A percentile compares a stretch with the other conserved stretches of the same genome.
Conservation (phyloP, 75 land plant genomes). For the Gnetum montanum region DNA sequence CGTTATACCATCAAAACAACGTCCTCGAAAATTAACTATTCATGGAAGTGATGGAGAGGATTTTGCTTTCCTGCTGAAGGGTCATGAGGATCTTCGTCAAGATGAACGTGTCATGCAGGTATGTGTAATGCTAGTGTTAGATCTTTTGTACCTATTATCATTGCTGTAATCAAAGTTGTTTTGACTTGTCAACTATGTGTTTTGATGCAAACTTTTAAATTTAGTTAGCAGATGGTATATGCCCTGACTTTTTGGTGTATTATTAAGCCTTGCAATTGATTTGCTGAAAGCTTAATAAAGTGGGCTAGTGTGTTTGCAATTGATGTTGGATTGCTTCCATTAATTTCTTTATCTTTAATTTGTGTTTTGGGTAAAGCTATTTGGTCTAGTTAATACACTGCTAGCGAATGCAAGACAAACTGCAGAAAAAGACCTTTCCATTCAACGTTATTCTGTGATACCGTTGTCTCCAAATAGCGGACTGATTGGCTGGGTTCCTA, state of each 20-base stretch:
- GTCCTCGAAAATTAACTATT: slow-evolving; percentile 91
- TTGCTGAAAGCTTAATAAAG: too few species aligned
- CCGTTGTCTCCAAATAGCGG: slow-evolving; percentile 99
- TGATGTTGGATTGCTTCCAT: too few species aligned
- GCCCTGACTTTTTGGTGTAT: background rate
- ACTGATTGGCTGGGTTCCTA: slow-evolving; percentile 98
- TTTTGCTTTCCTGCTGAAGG: slow-evolving; percentile 89
- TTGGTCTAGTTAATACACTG: slow-evolving; percentile 95
- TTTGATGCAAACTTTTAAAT: background rate
- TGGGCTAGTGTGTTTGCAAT: too few species aligned
- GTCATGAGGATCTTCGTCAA: slow-evolving; percentile 96
- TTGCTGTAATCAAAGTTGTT: background rate
- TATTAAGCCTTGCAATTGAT: too few species aligned
- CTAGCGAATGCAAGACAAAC: slow-evolving; percentile 89
- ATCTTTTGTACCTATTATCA: background rate
- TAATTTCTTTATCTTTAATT: too few species aligned
- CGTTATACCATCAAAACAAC: slow-evolving; percentile 92
- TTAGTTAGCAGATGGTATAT: background rate
- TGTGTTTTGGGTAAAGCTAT: too few species aligned
- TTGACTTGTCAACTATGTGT: too few species aligned
- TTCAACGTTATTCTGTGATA: slow-evolving; percentile 88
- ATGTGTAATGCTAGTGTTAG: too few species aligned
- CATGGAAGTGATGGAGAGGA: slow-evolving; percentile 95
- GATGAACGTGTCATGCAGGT: slow-evolving; percentile 99
- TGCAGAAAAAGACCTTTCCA: slow-evolving; percentile 89